Evolutionary conservation across 805 yeast genomes (phyloP).

Genomic region (Ogataea wickerhamii): DNA sequence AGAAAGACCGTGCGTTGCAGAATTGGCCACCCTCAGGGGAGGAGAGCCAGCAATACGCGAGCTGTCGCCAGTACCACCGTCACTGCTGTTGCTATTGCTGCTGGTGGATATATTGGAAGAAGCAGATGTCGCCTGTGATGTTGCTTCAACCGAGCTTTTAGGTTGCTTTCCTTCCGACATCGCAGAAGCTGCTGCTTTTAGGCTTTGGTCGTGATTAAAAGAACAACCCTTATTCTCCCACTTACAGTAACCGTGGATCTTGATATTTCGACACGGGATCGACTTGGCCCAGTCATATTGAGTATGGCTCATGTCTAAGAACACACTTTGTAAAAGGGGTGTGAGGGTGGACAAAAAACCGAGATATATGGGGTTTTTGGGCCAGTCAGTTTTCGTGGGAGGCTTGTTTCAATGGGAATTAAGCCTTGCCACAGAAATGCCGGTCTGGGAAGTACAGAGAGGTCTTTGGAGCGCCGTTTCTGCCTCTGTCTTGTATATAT

Average conservation of each 20-base stretch:
- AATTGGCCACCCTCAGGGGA: not conserved
- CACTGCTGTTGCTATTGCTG: too few relatives aligned
- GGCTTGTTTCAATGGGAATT: too few relatives aligned
- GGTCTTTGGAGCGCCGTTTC: too few relatives aligned
- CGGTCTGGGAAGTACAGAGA: too few relatives aligned
- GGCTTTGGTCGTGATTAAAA: constrained; percentile 58
- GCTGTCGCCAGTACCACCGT: not conserved
- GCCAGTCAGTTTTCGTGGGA: too few relatives aligned
- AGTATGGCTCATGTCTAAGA: constrained; percentile 4
- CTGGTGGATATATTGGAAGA: not conserved
- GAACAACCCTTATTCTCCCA: constrained; percentile 85
- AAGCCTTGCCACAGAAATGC: too few relatives aligned
- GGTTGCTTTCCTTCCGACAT: not conserved
- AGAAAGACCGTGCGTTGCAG: not conserved
- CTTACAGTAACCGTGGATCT: constrained; percentile 85
- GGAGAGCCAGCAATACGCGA: too few relatives aligned
- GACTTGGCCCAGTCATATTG: constrained; percentile 62
- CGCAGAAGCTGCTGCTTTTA: constrained; percentile 7
- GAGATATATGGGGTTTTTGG: too few relatives aligned
- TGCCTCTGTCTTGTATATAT: too few relatives aligned
- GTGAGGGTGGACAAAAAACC: too few relatives aligned
- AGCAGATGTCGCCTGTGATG: not conserved
- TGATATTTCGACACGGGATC: constrained; percentile 78
- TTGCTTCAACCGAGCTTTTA: constrained; percentile 1
- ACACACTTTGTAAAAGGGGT: too few relatives aligned